Percentiles rank a stretch among this genome's conserved stretches.
phyloP scores from a whole-genome alignment of 345 rosid species.

The Bruguiera gymnorhiza region DNA sequence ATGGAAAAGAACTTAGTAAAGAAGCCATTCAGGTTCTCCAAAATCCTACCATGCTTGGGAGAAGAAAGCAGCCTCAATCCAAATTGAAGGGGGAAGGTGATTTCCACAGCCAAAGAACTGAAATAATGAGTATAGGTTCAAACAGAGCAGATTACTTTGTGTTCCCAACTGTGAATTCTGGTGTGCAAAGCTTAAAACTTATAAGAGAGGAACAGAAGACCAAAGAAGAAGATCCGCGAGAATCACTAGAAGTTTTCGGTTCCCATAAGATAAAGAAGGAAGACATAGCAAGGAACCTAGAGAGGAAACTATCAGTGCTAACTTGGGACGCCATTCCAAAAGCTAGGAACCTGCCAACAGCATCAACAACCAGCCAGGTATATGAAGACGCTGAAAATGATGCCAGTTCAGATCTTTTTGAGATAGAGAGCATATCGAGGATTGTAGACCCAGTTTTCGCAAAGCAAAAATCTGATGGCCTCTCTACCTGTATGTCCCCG shows the following conservation, averaged over 20 bases:
- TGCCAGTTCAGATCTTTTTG: conserved; percentile 68
- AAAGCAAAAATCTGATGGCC: conserved; percentile 36
- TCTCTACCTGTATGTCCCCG: conserved; percentile 34
- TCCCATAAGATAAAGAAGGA: conserved; percentile 26
- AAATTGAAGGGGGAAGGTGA: conserved; percentile 23
- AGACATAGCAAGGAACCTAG: conserved; percentile 43
- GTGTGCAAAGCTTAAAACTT: conserved; percentile 8
- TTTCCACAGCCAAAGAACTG: conserved; percentile 22
- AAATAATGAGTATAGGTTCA: conserved; percentile 23
- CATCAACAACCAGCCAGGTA: conserved; percentile 17
- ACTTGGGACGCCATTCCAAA: conserved; percentile 73
- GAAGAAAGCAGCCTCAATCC: conserved; percentile 23
- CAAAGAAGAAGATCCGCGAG: conserved; percentile 32
- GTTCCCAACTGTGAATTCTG: conserved; percentile 32
- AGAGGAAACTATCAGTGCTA: conserved; percentile 59
- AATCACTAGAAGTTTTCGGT: conserved; percentile 47
- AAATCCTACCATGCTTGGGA: conserved; percentile 18
- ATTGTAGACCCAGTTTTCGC: conserved; percentile 30
- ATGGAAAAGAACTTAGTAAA: conserved; percentile 19
- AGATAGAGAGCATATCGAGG: conserved; percentile 53
- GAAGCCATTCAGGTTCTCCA: conserved; percentile 14
- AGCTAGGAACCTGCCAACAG: conserved; percentile 19
- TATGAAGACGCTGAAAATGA: conserved; percentile 52
- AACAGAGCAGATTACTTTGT: conserved; percentile 31
- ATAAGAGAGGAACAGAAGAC: conserved; percentile 9